Evolutionary conservation across 2,329 filamentous ascomycete genomes (phyloP), one percentile per base, ranked within the genome.

Genomic region (Neophaeococcomyces mojaviensis): DNA sequence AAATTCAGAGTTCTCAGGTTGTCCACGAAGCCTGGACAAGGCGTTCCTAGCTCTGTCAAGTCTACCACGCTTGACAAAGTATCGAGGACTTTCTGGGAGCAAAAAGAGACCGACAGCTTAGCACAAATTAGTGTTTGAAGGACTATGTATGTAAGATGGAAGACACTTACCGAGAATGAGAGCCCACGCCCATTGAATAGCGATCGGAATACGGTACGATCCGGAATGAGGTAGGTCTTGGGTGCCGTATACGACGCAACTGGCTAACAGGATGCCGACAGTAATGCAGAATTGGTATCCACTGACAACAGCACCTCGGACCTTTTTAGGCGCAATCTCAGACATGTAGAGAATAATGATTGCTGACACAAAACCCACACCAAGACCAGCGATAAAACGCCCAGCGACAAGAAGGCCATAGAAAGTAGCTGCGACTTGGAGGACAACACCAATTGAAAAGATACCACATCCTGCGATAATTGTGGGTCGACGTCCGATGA

Each of bases 341-440:
- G 82, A 87, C 86, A 92, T 90, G 77, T 92, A 89, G 50, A 88
- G 73, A 61, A 88, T 86, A 65, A 88, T 80, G 58, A 88, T 81
- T 58, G 85, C 83, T 7, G 83, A 87, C 56, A 86, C 83, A 62
- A 88, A 88, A 61, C 85, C 86, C 58, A 88, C 84, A 73, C 86
- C 86, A 47, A 88, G 64, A 63, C 86, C 86, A 39, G 84, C 81
- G 57, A 90, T 68, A 48, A 88, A 68, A 74, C 85, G 84, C 62
- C 86, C 86, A 48, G 78, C 76, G 18, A 86, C 81, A 49, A 88
- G 79, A 51, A 79, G 71, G 47, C 72, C 78, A 10, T 84, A 69
- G 43, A 47, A 46, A 37, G 50, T 44, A n/a, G 48, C 54, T 15
- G n/a, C n/a, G n/a, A 79, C 80, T 70, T 89, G 84, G 39, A 88